Base-by-base conservation (phyloP, 768 basidiomycete species). In the Tulasnella sp. region DNA sequence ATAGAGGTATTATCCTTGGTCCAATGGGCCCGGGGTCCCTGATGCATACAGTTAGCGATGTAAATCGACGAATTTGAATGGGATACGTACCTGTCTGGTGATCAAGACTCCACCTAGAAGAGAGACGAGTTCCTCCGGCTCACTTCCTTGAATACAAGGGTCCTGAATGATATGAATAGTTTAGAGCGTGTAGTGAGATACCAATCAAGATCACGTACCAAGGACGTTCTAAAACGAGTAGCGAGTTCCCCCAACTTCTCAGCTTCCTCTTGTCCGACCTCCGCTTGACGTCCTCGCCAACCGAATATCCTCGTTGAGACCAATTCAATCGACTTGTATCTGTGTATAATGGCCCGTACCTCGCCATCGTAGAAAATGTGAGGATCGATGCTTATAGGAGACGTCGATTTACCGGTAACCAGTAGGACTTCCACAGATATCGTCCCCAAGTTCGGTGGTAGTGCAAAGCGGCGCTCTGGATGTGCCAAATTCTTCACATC, bases 21-120 rank as follows among this genome's bases (percentile, higher is more conserved):
- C 89, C 89, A 91, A 66, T 83, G 86, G 4, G 75, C 75, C 49
- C 88, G 78, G 27, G 78, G 73, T 19, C 88, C 88, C 83, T 90
- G 58, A 13, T 1, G 19, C 23, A 42, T 13, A 30, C 24, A 51
- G 17, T 42, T 19, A 41, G 59, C 30, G 11, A 41, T 8, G 21
- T 30, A 34, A 21, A 23, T 30, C 26, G 11, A 24, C 30, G 17
- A 34, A 41, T 24, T 34, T 15, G 29, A 38, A 10, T 3, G 5
- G 2, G 23, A 4, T n/a, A 15, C 24, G 15, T 29, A 86, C 87
- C 77, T 90, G 88, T 49, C 88, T 80, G 58, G 80, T 82, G n/a
- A 78, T 78, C n/a, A 91, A 71, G 42, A 73, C 76, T 29, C 86
- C 85, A 24, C 88, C 88, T 9, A 92, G 75, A 27, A 80, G 68